These are phyloP conservation scores for Nematocida homosporus DNA, from an alignment of 371 early-diverging fungal genomes.

Conservation along the genomic window DNA sequence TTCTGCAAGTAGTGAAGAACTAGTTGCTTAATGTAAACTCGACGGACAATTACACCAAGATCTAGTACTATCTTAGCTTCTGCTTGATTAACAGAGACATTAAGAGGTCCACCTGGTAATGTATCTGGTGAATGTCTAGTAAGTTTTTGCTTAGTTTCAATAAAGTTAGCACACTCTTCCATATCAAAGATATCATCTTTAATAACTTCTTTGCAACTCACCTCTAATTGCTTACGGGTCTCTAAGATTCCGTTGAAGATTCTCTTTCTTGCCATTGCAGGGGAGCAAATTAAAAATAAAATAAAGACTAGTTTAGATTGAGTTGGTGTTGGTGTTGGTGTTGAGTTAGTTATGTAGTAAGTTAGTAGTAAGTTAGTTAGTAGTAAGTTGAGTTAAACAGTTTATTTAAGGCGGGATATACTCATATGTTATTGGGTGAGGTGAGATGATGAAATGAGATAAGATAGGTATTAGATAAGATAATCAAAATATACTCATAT, in stretches of 20 bases:
- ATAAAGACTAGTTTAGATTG: too few species aligned
- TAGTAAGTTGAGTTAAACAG: too few species aligned
- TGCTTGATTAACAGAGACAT: not conserved
- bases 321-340: too few species aligned
- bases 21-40: slow-evolving; percentile 51
- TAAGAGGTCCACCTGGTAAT: slow-evolving; percentile 47
- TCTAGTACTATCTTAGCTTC: slow-evolving; percentile 34
- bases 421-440: too few species aligned
- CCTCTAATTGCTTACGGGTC: slow-evolving; percentile 44
- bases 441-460: too few species aligned
- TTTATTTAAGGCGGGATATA: too few species aligned
- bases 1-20: slow-evolving; percentile 52
- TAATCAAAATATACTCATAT: too few species aligned
- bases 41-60: slow-evolving; percentile 42
- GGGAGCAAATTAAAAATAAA: slow-evolving; percentile 49
- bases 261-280: slow-evolving; percentile 59
- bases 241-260: slow-evolving; percentile 41
- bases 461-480: too few species aligned
- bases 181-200: slow-evolving; percentile 55
- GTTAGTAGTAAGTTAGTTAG: too few species aligned
- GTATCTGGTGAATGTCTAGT: slow-evolving; percentile 36
- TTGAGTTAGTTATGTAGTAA: too few species aligned
- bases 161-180: slow-evolving; percentile 54
- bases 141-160: slow-evolving; percentile 57
- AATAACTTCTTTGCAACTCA: slow-evolving; percentile 49